Evolutionary conservation across 441 rosid species (phyloP), one percentile per base, ranked within the genome.

Genomic region (Biscutella laevigata): DNA sequence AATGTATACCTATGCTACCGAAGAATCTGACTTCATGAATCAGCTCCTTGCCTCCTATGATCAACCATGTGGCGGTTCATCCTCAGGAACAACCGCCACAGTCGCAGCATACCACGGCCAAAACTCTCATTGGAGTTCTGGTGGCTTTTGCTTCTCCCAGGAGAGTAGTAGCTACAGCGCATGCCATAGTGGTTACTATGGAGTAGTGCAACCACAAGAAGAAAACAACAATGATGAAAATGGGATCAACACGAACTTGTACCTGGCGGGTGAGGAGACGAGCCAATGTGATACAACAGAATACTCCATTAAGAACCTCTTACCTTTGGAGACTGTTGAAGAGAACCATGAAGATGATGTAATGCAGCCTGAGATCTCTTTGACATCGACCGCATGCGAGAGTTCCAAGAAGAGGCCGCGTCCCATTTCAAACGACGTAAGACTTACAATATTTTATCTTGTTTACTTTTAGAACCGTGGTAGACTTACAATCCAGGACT

Each of bases 1-100:
- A 22, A 67, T 74, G 62, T 73, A 51, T 49, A 57, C n/a, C n/a
- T n/a, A n/a, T n/a, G n/a, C n/a, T n/a, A n/a, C 63, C 22, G 88
- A 86, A 35, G 97, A 89, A 68, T 76, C 78, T 20, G 80, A 86
- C 52, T 84, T 86, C 81, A 73, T 79, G 86, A 81, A 76, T 13
- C 80, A 82, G 22, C 69, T 86, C 61, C 82, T 82, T 7, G 70
- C 69, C 3, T 71, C 68, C 28, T 67, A 48, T 61, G 58, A 72
- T 3, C 38, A 62, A 24, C 28, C 64, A 0, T 43, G 76, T 28
- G 33, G 44, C 37, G 62, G 77, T 62, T 74, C 68, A 12, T 33
- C 54, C 4, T 59, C 84, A 44, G 35, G 56, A 27, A 66, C 39
- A 55, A 46, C 60, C 50, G 67, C 53, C 57, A 14, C 73, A 57